Evolutionary conservation across 768 basidiomycete species (phyloP).

Genomic region (Naematelia aurantialba): DNA sequence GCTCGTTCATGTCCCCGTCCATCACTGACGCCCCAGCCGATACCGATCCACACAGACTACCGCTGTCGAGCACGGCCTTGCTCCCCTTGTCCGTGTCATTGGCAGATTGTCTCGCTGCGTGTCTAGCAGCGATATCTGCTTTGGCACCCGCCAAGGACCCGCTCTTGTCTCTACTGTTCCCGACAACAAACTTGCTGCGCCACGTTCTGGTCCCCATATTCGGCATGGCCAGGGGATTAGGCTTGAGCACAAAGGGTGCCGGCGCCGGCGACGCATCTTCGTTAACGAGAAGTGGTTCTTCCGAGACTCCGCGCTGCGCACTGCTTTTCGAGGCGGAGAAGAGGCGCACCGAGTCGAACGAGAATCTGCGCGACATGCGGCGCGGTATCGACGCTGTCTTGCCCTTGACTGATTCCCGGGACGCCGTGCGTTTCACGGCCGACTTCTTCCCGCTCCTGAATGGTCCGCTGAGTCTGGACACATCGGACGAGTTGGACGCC

Average conservation of each 20-base stretch:
- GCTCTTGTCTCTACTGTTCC: background rate
- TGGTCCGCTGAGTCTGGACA: background rate
- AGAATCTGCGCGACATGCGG: background rate
- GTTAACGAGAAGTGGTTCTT: background rate
- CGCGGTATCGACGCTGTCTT: background rate
- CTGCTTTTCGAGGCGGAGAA: background rate
- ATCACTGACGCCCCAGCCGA: background rate
- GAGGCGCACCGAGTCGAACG: background rate
- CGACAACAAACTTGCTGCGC: conserved; percentile 20
- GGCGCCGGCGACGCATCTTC: background rate
- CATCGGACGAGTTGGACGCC: conserved; percentile 1
- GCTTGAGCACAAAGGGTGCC: background rate
- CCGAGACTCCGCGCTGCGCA: background rate
- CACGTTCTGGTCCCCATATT: conserved; percentile 8
- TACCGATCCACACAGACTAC: background rate
- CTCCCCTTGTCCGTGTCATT: background rate
- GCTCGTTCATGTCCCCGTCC: background rate
- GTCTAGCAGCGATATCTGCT: conserved; percentile 4
- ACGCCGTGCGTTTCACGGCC: background rate
- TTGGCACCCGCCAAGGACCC: conserved; percentile 1
- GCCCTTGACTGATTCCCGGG: background rate
- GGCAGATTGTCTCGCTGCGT: background rate
- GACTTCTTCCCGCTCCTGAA: background rate
- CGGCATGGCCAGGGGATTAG: conserved; percentile 14
- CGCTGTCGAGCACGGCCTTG: background rate